Evolutionary conservation across 768 basidiomycete genomes (phyloP).

Genomic region (Trametes punicea): DNA sequence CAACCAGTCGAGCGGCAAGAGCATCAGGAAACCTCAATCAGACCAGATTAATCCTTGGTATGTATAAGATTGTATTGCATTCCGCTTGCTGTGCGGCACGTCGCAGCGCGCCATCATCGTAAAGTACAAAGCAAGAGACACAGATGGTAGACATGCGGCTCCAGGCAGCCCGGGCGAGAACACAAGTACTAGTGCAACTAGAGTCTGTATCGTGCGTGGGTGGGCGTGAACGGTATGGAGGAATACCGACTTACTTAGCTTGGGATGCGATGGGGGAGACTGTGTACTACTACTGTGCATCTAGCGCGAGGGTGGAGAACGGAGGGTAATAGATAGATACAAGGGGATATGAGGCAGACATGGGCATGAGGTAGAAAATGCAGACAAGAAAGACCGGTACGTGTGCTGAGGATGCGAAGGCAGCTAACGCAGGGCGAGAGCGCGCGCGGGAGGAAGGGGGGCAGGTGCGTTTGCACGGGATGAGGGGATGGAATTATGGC

Average conservation of each 20-base stretch:
- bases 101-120: conserved; percentile 11
- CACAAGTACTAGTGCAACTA: conserved; percentile 5
- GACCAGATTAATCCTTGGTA: background rate
- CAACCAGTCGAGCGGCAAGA: too few species aligned
- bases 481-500: background rate
- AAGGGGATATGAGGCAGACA: conserved; percentile 5
- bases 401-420: background rate
- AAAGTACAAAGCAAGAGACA: conserved; percentile 22
- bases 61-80: conserved; percentile 11
- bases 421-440: too few species aligned
- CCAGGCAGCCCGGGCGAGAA: conserved; percentile 1
- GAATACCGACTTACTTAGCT: background rate
- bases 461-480: background rate
- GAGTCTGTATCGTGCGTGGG: conserved; percentile 6
- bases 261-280: background rate
- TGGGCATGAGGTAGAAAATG: conserved; percentile 3
- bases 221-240: background rate
- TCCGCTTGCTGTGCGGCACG: conserved; percentile 1
- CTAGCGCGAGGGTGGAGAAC: background rate
- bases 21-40: background rate
- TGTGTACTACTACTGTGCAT: conserved; percentile 14
- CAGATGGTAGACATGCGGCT: conserved; percentile 18
- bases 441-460: too few species aligned
- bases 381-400: background rate
- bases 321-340: conserved; percentile 12